phyloP scores from a whole-genome alignment of 2,329 filamentous ascomycete genomes.

The Macrophomina tecta region DNA sequence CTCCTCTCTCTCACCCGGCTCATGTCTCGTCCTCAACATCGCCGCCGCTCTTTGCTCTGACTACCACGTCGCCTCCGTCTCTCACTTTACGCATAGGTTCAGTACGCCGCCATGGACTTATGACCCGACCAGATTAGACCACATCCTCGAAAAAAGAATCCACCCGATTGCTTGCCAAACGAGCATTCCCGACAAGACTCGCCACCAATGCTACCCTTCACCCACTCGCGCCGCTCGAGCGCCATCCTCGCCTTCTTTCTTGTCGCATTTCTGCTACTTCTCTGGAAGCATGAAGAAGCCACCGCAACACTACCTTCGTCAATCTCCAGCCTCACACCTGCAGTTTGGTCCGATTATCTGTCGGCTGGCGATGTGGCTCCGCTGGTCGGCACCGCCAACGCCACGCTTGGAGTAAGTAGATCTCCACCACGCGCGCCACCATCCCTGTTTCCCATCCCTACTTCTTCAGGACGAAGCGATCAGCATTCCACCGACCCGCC shows the following conservation, averaged over 20 bases:
- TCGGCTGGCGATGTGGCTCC: not conserved
- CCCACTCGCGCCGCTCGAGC: slow-evolving; percentile 26
- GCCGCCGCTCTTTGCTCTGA: slow-evolving; percentile 9
- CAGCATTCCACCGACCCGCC: not conserved
- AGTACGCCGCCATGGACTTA: slow-evolving; percentile 15
- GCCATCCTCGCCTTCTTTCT: slow-evolving; percentile 23
- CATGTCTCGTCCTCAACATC: not conserved
- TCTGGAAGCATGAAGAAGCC: slow-evolving; percentile 21
- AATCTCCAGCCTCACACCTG: slow-evolving; percentile 15
- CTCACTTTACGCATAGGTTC: not conserved
- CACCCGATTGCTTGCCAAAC: not conserved
- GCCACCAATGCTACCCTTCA: slow-evolving; percentile 18
- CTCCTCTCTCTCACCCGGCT: not conserved
- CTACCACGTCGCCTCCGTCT: not conserved
- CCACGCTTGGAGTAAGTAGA: slow-evolving; percentile 27
- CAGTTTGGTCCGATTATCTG: slow-evolving; percentile 12
- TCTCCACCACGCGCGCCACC: not conserved
- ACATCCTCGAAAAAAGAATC: not conserved
- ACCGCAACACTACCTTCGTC: not conserved
- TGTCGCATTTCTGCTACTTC: slow-evolving; percentile 8
- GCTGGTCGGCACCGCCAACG: slow-evolving; percentile 25
- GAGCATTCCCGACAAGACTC: not conserved
- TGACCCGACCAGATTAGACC: not conserved
- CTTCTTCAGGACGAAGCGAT: not conserved
- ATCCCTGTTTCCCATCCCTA: slow-evolving; percentile 7